Conservation (phyloP, 2,329 filamentous ascomycete species). For the Fusarium graminum region DNA sequence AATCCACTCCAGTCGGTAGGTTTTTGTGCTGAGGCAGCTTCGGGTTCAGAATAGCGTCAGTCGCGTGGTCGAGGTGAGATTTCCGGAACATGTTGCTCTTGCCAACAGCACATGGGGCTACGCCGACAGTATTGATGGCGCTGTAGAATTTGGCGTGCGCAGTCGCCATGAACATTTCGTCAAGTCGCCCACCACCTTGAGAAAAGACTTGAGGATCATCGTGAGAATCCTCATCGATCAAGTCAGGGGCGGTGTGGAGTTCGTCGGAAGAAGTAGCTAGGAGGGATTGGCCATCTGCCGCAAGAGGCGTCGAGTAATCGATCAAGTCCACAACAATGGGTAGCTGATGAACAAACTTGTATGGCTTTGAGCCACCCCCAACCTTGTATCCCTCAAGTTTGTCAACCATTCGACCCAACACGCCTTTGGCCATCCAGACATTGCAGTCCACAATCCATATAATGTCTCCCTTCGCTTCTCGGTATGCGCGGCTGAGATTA, state of each 20-base stretch:
- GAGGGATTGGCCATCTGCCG: conserved; percentile 47
- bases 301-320: conserved; percentile 44
- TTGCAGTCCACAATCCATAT: conserved; percentile 98
- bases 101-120: conserved; percentile 94
- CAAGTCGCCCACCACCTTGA: conserved; percentile 81
- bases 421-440: conserved; percentile 86
- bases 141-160: conserved; percentile 98
- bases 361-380: conserved; percentile 66
- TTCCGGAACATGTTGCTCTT: conserved; percentile 99
- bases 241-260: conserved; percentile 36
- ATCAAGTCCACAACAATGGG: conserved; percentile 86
- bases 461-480: conserved; percentile 87
- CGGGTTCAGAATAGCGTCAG: conserved; percentile 63
- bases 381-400: conserved; percentile 77
- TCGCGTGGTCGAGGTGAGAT: conserved; percentile 85
- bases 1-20: conserved; percentile 80
- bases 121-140: conserved; percentile 91
- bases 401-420: conserved; percentile 90
- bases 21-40: conserved; percentile 56
- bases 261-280: conserved; percentile 54
- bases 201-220: conserved; percentile 51
- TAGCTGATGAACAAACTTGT: conserved; percentile 96
- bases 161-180: conserved; percentile 95
- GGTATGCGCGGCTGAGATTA: conserved; percentile 93
- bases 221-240: conserved; percentile 32